Evolutionary conservation across 352 stramenopile genomes (phyloP), one percentile per base, ranked within the genome.

Genomic region (Phytophthora fragariae): DNA sequence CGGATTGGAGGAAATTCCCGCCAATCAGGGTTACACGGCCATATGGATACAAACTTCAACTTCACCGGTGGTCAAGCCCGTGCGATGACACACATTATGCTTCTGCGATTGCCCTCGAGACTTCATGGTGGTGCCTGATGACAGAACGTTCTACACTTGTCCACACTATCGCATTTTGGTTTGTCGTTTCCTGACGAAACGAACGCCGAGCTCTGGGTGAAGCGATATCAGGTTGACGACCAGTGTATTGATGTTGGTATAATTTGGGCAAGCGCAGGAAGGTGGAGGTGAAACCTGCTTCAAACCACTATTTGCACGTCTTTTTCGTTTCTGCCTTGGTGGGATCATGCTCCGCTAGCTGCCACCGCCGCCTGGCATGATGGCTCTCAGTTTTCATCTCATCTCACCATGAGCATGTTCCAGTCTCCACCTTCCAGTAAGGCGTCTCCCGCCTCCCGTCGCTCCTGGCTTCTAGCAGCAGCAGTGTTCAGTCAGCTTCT

Each of bases 351-450:
- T 11, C 31, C 19, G 8, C 47, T 54, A 15, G n/a, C 19, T 54
- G 47, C 7, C 10, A 8, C 19, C 33, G 8, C 21, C n/a, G 24
- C 33, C 9, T 44, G 19, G 14, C 58, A 27, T 29, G 35, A 49
- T 41, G 15, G 33, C 57, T 63, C 65, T 68, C 70, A 77, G 65
- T 77, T 77, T 31, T 74, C 71, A 71, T 77, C 65, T 73, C 59
- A 62, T 73, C 70, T 27, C 66, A 52, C 39, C 49, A 77, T 77
- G 71, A 74, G n/a, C 71, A 74, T 53, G 53, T 47, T 31, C 24
- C 70, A 72, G 31, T 12, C 50, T 21, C 14, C 37, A 17, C 31
- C 33, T 19, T 72, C 57, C 50, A 47, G 65, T 37, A 60, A 46
- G 47, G 47, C 17, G 33, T 24, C 44, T 62, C 58, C 44, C 3